phyloP scores from a whole-genome alignment of 495 filamentous ascomycete species.

The Jackrogersella multiformis region DNA sequence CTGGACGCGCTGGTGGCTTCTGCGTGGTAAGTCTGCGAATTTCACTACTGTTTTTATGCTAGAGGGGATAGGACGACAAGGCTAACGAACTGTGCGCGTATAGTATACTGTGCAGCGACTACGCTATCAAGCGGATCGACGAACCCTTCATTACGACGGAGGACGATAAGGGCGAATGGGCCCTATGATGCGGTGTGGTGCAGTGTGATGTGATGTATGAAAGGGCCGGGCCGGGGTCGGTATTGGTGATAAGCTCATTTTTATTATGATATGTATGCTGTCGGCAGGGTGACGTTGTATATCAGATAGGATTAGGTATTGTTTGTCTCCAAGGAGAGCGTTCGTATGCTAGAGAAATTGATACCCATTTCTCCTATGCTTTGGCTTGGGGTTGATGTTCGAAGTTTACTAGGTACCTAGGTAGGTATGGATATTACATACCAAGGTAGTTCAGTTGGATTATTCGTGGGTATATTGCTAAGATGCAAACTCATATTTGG shows the following conservation, averaged over 20 bases:
- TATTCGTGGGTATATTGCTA: too few relatives aligned
- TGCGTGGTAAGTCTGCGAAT: constrained; percentile 68
- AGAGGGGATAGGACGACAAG: neutral
- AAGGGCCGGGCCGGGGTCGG: constrained; percentile 15
- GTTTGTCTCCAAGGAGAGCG: constrained; percentile 9
- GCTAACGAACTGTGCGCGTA: constrained; percentile 16
- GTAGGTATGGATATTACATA: too few relatives aligned
- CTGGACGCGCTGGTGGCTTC: constrained; percentile 86
- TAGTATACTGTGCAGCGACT: constrained; percentile 90
- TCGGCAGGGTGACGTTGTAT: constrained; percentile 9
- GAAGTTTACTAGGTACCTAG: too few relatives aligned
- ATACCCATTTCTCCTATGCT: constrained; percentile 26
- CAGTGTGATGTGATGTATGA: neutral
- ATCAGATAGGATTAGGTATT: constrained; percentile 22
- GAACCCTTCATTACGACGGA: constrained; percentile 81
- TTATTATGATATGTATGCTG: constrained; percentile 13
- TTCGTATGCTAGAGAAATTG: constrained; percentile 41
- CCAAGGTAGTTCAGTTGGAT: too few relatives aligned
- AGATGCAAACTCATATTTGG: too few relatives aligned
- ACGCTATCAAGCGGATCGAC: constrained; percentile 90
- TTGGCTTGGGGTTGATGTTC: neutral
- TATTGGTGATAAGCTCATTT: neutral
- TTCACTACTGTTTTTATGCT: neutral
- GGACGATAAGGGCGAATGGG: constrained; percentile 85
- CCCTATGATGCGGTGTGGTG: constrained; percentile 60